Base-by-base conservation (phyloP, 495 filamentous ascomycete species). In the Amniculicola lignicola region DNA sequence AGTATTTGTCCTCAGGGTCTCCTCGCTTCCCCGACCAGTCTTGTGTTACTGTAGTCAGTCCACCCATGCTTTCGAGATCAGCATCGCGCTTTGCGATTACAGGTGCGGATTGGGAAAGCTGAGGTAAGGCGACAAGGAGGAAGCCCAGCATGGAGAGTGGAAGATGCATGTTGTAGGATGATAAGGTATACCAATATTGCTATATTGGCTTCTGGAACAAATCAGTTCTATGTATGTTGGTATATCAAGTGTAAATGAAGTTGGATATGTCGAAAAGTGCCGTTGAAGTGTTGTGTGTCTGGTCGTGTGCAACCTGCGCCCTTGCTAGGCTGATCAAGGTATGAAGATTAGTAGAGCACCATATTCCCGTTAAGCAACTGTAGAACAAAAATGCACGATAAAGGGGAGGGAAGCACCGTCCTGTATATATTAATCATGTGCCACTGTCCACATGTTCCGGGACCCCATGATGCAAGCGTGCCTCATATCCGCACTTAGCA, bases 1-100 rank as follows among this genome's bases (percentile, higher is more conserved):
- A 68, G 51, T 68, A 68, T 33, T 68, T 68, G 6, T 57, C 60
- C 16, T 9, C 18, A 3, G 52, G 40, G 23, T 68, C 63, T 6
- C 51, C 52, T 3, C 18, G 29, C 37, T 59, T 56, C 18, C 63
- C 60, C 12, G 54, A 58, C 7, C 51, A 39, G 37, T 67, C 64
- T 5, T 22, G 29, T n/a, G 15, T 45, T 2, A 50, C 18, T 5
- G n/a, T 15, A 19, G 60, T 61, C 21, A 59, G 51, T 18, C 59
- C 59, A 7, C 40, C 36, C 4, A 63, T 29, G 27, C 39, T 51
- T 25, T 29, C 48, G 15, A 63, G 50, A 39, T 55, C 44, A 22
- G 36, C 60, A 47, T 60, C 42, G 42, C 47, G 57, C 41, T 38
- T 29, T 25, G 10, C n/a, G 4, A 25, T n/a, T 35, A 23, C 19